phyloP scores from a whole-genome alignment of 1,284 basidiomycete genomes.

The Microstroma glucosiphilum region DNA sequence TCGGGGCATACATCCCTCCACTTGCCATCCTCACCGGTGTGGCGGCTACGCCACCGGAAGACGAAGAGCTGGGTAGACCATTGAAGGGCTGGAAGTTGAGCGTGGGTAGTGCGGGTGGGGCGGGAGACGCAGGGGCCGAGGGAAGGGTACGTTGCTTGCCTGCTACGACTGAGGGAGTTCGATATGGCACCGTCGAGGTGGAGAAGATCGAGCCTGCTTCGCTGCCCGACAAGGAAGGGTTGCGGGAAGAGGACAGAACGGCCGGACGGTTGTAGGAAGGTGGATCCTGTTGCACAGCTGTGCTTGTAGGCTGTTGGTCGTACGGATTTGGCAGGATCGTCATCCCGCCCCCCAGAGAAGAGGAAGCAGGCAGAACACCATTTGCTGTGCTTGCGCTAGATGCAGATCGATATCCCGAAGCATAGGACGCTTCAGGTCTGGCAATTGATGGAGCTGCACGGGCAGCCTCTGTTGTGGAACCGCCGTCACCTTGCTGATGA shows the following conservation, averaged over 20 bases:
- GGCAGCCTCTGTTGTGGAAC: not conserved
- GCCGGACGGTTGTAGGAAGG: too few relatives aligned
- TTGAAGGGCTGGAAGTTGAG: not conserved
- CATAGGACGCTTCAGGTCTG: constrained; percentile 1
- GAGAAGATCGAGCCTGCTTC: too few relatives aligned
- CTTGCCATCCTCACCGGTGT: too few relatives aligned
- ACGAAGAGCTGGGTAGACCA: not conserved
- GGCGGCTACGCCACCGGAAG: too few relatives aligned
- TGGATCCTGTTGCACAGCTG: too few relatives aligned
- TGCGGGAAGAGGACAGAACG: too few relatives aligned
- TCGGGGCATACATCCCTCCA: constrained; percentile 8
- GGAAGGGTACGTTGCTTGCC: constrained; percentile 6
- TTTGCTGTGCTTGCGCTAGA: too few relatives aligned
- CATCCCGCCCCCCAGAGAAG: too few relatives aligned
- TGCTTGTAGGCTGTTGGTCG: too few relatives aligned
- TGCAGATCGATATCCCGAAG: not conserved
- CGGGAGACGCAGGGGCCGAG: not conserved
- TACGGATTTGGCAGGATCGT: too few relatives aligned
- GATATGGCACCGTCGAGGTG: not conserved
- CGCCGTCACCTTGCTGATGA: constrained; percentile 10
- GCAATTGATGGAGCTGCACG: not conserved
- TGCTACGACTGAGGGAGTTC: not conserved
- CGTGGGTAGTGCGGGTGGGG: constrained; percentile 4
- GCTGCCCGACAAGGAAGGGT: too few relatives aligned
- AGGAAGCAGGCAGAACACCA: too few relatives aligned